These are phyloP conservation scores for Boletus reticulatus DNA, from an alignment of 768 basidiomycete species.

Conservation along the genomic window DNA sequence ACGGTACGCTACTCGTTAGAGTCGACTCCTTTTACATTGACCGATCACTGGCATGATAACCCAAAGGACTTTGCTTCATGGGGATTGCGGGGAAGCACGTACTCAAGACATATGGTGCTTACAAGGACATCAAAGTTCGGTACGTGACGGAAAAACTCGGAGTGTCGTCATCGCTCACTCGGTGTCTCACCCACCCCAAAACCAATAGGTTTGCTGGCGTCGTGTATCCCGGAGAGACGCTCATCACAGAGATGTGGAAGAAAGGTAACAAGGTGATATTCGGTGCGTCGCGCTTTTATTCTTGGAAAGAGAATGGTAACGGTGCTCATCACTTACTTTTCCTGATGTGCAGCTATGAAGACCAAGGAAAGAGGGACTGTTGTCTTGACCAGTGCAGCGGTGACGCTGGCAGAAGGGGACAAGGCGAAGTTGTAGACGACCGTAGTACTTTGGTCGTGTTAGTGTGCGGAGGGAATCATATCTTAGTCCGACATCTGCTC, in stretches of 20 bases:
- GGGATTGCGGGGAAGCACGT: constrained; percentile 94
- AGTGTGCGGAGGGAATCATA: no score
- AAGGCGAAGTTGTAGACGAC: constrained; percentile 59
- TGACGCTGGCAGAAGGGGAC: constrained; percentile 53
- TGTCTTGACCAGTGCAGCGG: constrained; percentile 80
- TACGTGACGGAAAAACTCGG: constrained; percentile 33
- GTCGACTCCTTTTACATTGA: not conserved
- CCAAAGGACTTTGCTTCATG: constrained; percentile 78
- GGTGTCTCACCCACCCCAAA: no score
- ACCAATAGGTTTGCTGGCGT: constrained; percentile 74
- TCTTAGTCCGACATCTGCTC: no score
- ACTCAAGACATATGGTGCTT: constrained; percentile 79
- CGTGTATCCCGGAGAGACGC: constrained; percentile 93
- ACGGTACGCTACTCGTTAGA: constrained; percentile 40
- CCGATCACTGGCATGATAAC: not conserved
- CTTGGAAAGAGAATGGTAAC: no score
- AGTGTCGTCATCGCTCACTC: not conserved
- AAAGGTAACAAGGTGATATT: constrained; percentile 90
- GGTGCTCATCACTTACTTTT: not conserved
- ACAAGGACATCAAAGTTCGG: constrained; percentile 94
- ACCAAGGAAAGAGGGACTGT: constrained; percentile 79
- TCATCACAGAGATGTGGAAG: constrained; percentile 98
- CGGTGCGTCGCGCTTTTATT: constrained; percentile 50
- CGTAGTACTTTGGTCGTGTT: not conserved
- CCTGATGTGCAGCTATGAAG: constrained; percentile 58